phyloP scores from a whole-genome alignment of 2,329 filamentous ascomycete species.

The Aspergillus floridensis region DNA sequence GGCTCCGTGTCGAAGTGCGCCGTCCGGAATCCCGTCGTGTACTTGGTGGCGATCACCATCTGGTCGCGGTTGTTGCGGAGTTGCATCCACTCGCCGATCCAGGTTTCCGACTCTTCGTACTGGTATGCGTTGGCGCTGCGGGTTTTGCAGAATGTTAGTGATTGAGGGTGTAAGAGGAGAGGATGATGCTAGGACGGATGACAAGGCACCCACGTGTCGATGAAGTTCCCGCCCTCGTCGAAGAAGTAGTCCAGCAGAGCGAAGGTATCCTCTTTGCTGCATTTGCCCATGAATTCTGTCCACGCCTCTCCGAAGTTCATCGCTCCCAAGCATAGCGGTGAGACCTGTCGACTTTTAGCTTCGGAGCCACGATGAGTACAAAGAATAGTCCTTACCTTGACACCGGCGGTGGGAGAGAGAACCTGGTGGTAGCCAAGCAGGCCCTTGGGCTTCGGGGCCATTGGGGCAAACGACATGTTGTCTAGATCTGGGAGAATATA shows the following conservation, averaged over 20 bases:
- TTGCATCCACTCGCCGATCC: conserved; percentile 55
- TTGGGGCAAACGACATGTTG: conserved; percentile 1
- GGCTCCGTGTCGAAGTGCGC: conserved; percentile 36
- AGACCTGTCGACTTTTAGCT: background rate
- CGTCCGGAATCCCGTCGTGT: conserved; percentile 31
- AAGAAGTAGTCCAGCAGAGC: conserved; percentile 53
- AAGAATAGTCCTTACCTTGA: conserved; percentile 40
- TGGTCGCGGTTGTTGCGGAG: conserved; percentile 48
- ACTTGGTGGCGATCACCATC: conserved; percentile 41
- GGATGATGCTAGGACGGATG: background rate
- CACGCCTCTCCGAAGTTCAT: conserved; percentile 57
- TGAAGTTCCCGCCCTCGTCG: conserved; percentile 53
- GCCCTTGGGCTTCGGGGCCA: conserved; percentile 10
- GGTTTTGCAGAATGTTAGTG: too few relatives aligned
- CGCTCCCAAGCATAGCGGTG: background rate
- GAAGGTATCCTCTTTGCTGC: conserved; percentile 49
- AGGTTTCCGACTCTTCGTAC: conserved; percentile 48
- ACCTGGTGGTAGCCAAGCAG: conserved; percentile 53
- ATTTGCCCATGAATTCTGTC: conserved; percentile 36
- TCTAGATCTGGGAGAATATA: background rate
- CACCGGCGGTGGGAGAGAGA: conserved; percentile 51
- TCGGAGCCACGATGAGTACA: background rate
- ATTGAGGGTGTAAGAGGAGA: background rate
- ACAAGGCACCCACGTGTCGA: conserved; percentile 43
- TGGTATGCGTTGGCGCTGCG: conserved; percentile 50